A percentile compares a stretch with the other conserved stretches of the same genome.
These are phyloP conservation scores for Saccharum officinarum DNA, from an alignment of 176 grass and related monocot genomes.

Conservation along the genomic window DNA sequence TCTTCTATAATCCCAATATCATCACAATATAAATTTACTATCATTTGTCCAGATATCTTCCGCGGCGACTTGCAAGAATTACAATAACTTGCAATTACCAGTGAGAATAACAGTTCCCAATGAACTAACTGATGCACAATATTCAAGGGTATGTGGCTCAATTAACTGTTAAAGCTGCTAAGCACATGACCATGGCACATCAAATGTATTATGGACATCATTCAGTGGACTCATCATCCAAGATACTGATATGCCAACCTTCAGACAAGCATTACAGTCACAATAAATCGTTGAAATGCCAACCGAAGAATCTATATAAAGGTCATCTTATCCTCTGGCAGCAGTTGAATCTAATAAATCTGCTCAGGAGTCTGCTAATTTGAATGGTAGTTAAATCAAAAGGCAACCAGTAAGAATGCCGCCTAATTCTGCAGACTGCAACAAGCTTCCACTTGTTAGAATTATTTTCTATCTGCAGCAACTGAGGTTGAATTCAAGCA, in stretches of 20 bases:
- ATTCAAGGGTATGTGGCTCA: constrained; percentile 42
- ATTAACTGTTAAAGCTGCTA: constrained; percentile 52
- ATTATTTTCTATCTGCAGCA: constrained; percentile 59
- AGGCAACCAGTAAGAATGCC: constrained; percentile 68
- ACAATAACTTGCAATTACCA: constrained; percentile 47
- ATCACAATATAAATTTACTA: constrained; percentile 44
- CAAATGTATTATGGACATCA: constrained; percentile 24
- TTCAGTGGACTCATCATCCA: constrained; percentile 41
- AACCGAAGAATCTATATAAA: constrained; percentile 47
- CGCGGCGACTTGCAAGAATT: constrained; percentile 27
- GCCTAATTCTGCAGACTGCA: constrained; percentile 62
- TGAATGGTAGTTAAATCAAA: constrained; percentile 69
- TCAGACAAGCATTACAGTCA: constrained; percentile 45
- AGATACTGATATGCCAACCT: constrained; percentile 40
- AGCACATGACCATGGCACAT: constrained; percentile 32
- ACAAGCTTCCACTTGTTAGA: constrained; percentile 78
- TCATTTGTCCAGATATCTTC: constrained; percentile 60
- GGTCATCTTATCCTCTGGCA: constrained; percentile 40
- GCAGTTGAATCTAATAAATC: constrained; percentile 54
- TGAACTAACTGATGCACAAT: constrained; percentile 50
- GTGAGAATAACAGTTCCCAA: constrained; percentile 36
- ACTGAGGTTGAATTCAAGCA: constrained; percentile 49
- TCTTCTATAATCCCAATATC: constrained; percentile 51
- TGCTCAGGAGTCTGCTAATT: constrained; percentile 53
- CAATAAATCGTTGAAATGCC: constrained; percentile 35